Conservation (phyloP, 2,329 filamentous ascomycete genomes). For the Annulohypoxylon truncatum region DNA sequence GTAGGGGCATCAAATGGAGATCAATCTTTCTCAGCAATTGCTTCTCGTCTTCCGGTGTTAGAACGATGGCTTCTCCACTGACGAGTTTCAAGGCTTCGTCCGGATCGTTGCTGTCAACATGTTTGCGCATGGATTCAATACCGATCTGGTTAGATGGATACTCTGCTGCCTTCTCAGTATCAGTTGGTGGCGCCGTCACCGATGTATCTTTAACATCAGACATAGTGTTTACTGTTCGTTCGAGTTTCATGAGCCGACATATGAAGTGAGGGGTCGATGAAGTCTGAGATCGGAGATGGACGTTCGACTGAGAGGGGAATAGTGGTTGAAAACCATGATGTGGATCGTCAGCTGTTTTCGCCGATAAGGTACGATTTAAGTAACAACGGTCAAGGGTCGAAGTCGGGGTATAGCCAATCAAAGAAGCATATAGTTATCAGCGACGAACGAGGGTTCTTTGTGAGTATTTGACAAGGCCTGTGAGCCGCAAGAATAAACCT, state of each 20-base stretch:
- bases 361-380: constrained; percentile 22
- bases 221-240: constrained; percentile 21
- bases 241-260: not conserved
- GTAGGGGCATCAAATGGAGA: constrained; percentile 60
- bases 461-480: not conserved
- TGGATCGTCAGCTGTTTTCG: constrained; percentile 25
- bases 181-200: constrained; percentile 8
- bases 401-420: constrained; percentile 22
- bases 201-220: constrained; percentile 23
- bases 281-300: constrained; percentile 18
- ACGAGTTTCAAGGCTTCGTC: constrained; percentile 59
- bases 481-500: not conserved
- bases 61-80: constrained; percentile 50
- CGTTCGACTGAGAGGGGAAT: constrained; percentile 8
- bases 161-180: constrained; percentile 36
- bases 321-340: constrained; percentile 22
- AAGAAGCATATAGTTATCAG: not conserved
- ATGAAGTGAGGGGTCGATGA: constrained; percentile 5
- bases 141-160: constrained; percentile 20
- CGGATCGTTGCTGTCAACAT: constrained; percentile 54
- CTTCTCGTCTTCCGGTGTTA: constrained; percentile 56
- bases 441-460: not conserved
- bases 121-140: constrained; percentile 44
- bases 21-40: constrained; percentile 60
- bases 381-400: constrained; percentile 24